Evolutionary conservation across 768 basidiomycete species (phyloP), one percentile per base, ranked within the genome.

Genomic region (Podaxis sp.): DNA sequence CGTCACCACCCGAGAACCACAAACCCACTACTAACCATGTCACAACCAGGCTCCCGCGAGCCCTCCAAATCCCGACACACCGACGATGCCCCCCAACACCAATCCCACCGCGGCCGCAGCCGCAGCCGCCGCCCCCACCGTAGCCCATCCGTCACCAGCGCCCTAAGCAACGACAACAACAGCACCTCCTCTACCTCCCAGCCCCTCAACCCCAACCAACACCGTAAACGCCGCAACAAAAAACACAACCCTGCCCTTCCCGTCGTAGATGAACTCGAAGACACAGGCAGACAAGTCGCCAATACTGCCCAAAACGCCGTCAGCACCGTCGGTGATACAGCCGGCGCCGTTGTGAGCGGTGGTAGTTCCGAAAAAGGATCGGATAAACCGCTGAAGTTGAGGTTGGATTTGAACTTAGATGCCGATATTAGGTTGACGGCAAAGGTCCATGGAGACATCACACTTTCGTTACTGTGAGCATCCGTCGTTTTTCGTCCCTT

Each of bases 381-480:
- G 1, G 63, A 65, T 35, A 67, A 65, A 21, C 64, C 68, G 23
- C 28, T 61, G 32, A 71, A 72, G 56, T 55, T 75, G 6, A 59
- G 73, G 27, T 61, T 74, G 53, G 72, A 74, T 55, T 61, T 75
- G 38, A 74, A 75, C 47, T 55, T 75, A 55, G 71, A 74, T 54
- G 72, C 72, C 35, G 71, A 73, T 25, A 69, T 74, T 46, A 65
- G 71, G 53, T 63, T 75, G 57, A 73, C 71, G 55, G 74, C 74
- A 23, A 65, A 69, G 52, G 66, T 73, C 23, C 70, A 73, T 59
- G 74, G 73, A 32, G 73, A 75, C 56, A 61, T 75, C 9, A 73
- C 73, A 0, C 68, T 73, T 23, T 69, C 72, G 1, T 65, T 74
- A 42, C 62, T 73, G 72, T 68, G 56, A 68, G 67, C 65, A 57